phyloP scores from a whole-genome alignment of 2,329 filamentous ascomycete species.

The Albifimbria verrucaria region DNA sequence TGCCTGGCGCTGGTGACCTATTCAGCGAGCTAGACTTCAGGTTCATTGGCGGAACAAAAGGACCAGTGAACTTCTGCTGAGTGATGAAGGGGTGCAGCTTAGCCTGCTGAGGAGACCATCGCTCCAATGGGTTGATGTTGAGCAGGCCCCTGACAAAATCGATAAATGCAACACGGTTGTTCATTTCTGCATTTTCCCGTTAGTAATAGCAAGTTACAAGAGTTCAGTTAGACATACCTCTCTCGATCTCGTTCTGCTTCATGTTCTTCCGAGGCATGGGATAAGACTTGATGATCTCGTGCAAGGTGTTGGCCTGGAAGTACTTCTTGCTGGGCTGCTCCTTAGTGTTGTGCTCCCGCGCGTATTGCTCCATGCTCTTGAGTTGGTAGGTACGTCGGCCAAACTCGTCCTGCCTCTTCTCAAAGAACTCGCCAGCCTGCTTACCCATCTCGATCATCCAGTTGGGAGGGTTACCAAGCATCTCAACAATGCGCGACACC shows the following conservation, averaged over 20 bases:
- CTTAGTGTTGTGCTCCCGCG: conserved; percentile 90
- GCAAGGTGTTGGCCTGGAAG: conserved; percentile 88
- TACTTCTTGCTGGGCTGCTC: conserved; percentile 99
- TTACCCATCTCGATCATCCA: conserved; percentile 99
- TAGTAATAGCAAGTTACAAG: too few species aligned
- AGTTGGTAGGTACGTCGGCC: conserved; percentile 86
- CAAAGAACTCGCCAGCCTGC: conserved; percentile 95
- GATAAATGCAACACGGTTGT: conserved; percentile 94
- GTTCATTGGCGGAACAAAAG: conserved; percentile 96
- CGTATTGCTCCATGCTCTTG: conserved; percentile 98
- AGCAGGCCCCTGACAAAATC: conserved; percentile 93
- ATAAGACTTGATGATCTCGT: conserved; percentile 96
- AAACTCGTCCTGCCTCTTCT: conserved; percentile 88
- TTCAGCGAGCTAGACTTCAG: conserved; percentile 82
- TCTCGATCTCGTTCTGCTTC: conserved; percentile 93
- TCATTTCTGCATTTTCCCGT: conserved; percentile 73
- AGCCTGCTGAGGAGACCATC: conserved; percentile 97
- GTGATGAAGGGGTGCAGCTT: conserved; percentile 98
- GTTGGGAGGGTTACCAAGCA: conserved; percentile 92
- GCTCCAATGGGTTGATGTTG: conserved; percentile 90
- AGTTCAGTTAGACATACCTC: too few species aligned
- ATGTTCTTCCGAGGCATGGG: conserved; percentile 99
- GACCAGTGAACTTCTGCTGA: conserved; percentile 93
- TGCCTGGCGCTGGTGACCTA: conserved; percentile 85
- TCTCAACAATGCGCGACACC: conserved; percentile 93